A percentile compares a stretch with the other conserved stretches of the same genome.
phyloP scores from a whole-genome alignment of 83 land plant genomes.

The Picea mariana region DNA sequence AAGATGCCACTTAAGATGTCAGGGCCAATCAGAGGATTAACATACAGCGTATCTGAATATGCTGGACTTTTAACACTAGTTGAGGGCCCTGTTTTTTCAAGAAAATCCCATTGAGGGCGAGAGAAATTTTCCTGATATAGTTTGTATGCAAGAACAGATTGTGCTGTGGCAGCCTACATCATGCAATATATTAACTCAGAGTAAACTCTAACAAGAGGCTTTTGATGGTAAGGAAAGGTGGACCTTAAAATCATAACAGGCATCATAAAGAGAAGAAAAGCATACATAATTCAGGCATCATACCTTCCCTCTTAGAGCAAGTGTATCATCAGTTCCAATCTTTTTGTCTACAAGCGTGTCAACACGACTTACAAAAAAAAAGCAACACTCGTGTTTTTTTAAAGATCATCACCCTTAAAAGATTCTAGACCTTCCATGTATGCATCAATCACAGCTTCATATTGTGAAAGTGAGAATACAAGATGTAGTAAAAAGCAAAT shows the following conservation, averaged over 20 bases:
- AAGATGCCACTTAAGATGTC: constrained; percentile 75
- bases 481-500: constrained; percentile 38
- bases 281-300: background rate
- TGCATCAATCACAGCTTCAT: no score
- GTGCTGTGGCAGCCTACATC: constrained; percentile 91
- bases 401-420: constrained; percentile 90
- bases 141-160: constrained; percentile 89
- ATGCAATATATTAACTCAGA: background rate
- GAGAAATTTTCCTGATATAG: constrained; percentile 96
- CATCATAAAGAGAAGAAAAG: background rate
- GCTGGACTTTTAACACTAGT: no score
- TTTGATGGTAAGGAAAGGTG: no score
- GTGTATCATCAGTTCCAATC: constrained; percentile 94
- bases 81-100: no score
- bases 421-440: no score
- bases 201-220: background rate
- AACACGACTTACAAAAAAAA: constrained; percentile 40
- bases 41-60: no score
- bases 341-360: constrained; percentile 81
- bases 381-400: constrained; percentile 91
- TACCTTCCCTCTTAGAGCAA: constrained; percentile 94
- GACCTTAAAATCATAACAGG: no score
- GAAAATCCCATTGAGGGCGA: constrained; percentile 41
- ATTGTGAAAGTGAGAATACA: constrained; percentile 59
- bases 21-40: constrained; percentile 28